Conservation (phyloP, 169 alveolate species). For the Babesia divergens region DNA sequence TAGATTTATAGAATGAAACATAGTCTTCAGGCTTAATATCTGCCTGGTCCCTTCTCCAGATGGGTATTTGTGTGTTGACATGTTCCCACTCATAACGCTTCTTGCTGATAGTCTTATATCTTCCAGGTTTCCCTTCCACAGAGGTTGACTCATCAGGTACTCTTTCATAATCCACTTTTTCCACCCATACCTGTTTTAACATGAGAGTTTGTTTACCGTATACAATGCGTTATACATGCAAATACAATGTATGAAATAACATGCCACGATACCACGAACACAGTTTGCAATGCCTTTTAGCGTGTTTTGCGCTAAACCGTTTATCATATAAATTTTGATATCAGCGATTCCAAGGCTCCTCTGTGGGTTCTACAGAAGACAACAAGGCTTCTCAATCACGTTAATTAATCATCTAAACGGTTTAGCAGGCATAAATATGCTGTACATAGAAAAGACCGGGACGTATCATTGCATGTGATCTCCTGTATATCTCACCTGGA, state of each 20-base stretch:
- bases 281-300: neutral
- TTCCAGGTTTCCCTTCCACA: constrained; percentile 74
- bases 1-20: constrained; percentile 88
- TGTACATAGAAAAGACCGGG: neutral
- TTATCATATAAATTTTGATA: constrained; percentile 16
- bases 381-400: constrained; percentile 28
- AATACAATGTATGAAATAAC: too few relatives aligned
- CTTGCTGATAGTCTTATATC: constrained; percentile 80
- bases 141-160: constrained; percentile 80
- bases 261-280: neutral
- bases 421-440: constrained; percentile 9
- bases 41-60: constrained; percentile 91
- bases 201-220: too few relatives aligned
- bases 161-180: constrained; percentile 82
- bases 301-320: neutral
- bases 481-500: constrained; percentile 73
- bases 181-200: constrained; percentile 84
- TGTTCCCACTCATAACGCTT: constrained; percentile 84
- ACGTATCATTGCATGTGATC: neutral
- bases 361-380: constrained; percentile 48
- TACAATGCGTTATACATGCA: too few relatives aligned
- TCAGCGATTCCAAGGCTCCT: constrained; percentile 43
- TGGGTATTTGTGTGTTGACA: constrained; percentile 93
- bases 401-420: constrained; percentile 29
- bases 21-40: constrained; percentile 92